Conservation (phyloP, 306 rosid species). For the Notholithocarpus densiflorus region DNA sequence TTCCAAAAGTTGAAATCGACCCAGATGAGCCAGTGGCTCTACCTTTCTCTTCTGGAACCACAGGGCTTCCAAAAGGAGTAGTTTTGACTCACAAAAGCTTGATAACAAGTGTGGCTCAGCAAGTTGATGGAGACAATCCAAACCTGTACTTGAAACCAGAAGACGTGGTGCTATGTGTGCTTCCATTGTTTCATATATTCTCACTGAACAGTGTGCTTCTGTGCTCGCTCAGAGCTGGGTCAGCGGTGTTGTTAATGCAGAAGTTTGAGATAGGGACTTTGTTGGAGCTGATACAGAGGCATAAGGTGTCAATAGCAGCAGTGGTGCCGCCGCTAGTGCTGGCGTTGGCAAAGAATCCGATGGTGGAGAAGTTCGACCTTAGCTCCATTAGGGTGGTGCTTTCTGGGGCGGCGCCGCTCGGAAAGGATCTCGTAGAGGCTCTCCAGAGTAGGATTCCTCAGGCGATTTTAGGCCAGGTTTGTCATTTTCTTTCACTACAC, state of each 20-base stretch:
- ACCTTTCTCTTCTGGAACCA: slow-evolving; percentile 91
- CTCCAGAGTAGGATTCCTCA: slow-evolving; percentile 57
- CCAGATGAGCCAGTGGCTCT: slow-evolving; percentile 61
- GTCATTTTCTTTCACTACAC: neutral
- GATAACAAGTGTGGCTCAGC: slow-evolving; percentile 78
- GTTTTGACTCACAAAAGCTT: slow-evolving; percentile 70
- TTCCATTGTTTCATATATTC: slow-evolving; percentile 82
- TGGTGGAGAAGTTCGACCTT: slow-evolving; percentile 58
- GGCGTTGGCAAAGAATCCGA: slow-evolving; percentile 71
- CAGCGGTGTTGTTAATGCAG: slow-evolving; percentile 61
- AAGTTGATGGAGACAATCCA: slow-evolving; percentile 87
- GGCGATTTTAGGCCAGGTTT: slow-evolving; percentile 81
- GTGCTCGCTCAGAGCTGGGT: slow-evolving; percentile 62
- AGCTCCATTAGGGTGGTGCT: slow-evolving; percentile 61
- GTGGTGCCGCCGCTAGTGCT: slow-evolving; percentile 90
- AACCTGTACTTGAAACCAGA: slow-evolving; percentile 48
- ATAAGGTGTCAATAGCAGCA: slow-evolving; percentile 66
- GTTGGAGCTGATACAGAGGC: slow-evolving; percentile 45
- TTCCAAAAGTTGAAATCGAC: slow-evolving; percentile 31
- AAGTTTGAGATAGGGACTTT: slow-evolving; percentile 73
- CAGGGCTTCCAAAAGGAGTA: slow-evolving; percentile 85
- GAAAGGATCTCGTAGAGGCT: slow-evolving; percentile 79
- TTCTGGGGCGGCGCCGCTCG: slow-evolving; percentile 89
- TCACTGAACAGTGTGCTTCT: slow-evolving; percentile 64
- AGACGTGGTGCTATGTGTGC: slow-evolving; percentile 76